phyloP scores from a whole-genome alignment of 345 rosid genomes.

The Hypericum perforatum region DNA sequence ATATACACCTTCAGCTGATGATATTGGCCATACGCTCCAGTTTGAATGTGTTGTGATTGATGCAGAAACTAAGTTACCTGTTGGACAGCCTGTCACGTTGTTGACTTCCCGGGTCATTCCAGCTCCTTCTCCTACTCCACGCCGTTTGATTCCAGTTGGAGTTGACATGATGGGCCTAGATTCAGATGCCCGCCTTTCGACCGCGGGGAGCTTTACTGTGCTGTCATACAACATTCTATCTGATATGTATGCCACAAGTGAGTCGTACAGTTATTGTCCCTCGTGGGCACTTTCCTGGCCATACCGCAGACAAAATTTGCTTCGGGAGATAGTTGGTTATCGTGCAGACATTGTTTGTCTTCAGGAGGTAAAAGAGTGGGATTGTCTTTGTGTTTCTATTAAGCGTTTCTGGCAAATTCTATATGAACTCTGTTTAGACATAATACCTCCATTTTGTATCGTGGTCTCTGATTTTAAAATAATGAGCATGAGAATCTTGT shows the following conservation, averaged over 20 bases:
- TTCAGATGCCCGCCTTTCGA: slow-evolving; percentile 52
- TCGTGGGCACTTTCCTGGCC: slow-evolving; percentile 99
- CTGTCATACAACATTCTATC: slow-evolving; percentile 92
- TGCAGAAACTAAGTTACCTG: slow-evolving; percentile 57
- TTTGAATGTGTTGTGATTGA: slow-evolving; percentile 90
- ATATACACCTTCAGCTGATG: slow-evolving; percentile 91
- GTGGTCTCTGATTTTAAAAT: too few relatives aligned
- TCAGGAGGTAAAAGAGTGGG: slow-evolving; percentile 54
- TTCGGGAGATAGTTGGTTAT: slow-evolving; percentile 85
- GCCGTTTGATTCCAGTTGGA: slow-evolving; percentile 70
- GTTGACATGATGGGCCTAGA: slow-evolving; percentile 58
- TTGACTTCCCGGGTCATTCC: slow-evolving; percentile 93
- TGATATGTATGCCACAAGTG: slow-evolving; percentile 67
- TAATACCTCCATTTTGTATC: too few relatives aligned
- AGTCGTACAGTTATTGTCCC: slow-evolving; percentile 83
- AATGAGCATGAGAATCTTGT: too few relatives aligned
- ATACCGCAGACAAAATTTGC: slow-evolving; percentile 82
- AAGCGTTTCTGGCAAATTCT: not conserved
- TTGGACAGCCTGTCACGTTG: slow-evolving; percentile 56
- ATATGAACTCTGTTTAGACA: not conserved
- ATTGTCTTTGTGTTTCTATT: not conserved
- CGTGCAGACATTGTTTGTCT: slow-evolving; percentile 94
- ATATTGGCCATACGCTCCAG: slow-evolving; percentile 84
- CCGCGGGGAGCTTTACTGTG: slow-evolving; percentile 76
- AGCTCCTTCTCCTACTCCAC: slow-evolving; percentile 91